Conservation (phyloP, 2,329 filamentous ascomycete genomes). For the Dactylellina drechsleri region DNA sequence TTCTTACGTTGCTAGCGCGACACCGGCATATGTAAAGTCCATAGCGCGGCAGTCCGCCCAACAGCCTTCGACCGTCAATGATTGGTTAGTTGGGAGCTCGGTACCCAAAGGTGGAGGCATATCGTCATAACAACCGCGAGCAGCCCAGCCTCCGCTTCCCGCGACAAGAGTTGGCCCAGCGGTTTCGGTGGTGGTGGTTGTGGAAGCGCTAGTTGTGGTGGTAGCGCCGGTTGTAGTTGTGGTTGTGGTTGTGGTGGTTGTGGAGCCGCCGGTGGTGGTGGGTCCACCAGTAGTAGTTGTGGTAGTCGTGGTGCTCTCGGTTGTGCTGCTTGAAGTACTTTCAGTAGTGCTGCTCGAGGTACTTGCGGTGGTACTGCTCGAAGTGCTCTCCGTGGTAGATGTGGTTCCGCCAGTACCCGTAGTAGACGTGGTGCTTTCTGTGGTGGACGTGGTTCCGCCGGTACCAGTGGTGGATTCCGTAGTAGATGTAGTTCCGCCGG, state of each 20-base stretch:
- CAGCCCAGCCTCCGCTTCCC: conserved; percentile 5
- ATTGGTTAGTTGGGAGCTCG: conserved; percentile 3
- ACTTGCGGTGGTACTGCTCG: not conserved
- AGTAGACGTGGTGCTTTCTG: not conserved
- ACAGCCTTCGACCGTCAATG: conserved; percentile 29
- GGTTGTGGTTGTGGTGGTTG: not conserved
- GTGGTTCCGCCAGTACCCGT: not conserved
- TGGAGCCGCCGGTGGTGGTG: not conserved
- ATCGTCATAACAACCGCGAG: conserved; percentile 14
- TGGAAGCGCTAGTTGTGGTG: not conserved
- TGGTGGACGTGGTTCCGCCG: not conserved
- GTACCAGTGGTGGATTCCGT: not conserved
- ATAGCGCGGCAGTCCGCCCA: conserved; percentile 9
- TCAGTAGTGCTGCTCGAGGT: not conserved
- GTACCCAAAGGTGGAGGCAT: conserved; percentile 6
- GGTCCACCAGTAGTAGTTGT: not conserved
- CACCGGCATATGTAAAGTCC: conserved; percentile 28
- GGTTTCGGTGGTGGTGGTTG: not conserved
- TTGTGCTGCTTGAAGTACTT: not conserved
- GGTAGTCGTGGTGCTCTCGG: not conserved
- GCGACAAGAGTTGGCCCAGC: conserved; percentile 15
- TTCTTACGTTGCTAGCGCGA: conserved; percentile 30
- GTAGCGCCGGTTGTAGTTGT: conserved; percentile 5
- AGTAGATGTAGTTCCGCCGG: not conserved
- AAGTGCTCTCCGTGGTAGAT: not conserved